phyloP scores from a whole-genome alignment of 768 basidiomycete species.

The Phylloporus sp. region DNA sequence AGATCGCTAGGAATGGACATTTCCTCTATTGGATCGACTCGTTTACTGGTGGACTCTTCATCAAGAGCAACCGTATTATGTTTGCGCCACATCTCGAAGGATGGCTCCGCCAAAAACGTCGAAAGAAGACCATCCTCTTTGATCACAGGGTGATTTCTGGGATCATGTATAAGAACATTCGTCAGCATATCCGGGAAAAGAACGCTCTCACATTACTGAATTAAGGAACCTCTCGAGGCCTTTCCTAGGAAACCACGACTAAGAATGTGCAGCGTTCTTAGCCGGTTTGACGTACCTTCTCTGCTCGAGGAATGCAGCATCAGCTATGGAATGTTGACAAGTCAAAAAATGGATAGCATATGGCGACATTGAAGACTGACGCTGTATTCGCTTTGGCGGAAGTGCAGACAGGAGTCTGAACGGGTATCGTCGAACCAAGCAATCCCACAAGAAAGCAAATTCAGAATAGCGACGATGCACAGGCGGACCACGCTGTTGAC shows the following conservation, averaged over 20 bases:
- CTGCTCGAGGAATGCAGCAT: constrained; percentile 88
- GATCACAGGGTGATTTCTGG: constrained; percentile 86
- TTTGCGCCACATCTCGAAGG: constrained; percentile 87
- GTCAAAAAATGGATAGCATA: constrained; percentile 3
- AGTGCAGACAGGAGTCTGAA: constrained; percentile 84
- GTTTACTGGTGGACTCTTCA: constrained; percentile 80
- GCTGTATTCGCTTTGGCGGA: constrained; percentile 90
- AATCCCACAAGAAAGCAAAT: constrained; percentile 88
- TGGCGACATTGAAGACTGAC: constrained; percentile 41
- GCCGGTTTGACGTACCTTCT: constrained; percentile 50
- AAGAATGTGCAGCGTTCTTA: not conserved
- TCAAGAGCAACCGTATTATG: constrained; percentile 69
- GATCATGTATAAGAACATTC: not conserved
- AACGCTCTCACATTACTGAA: constrained; percentile 60
- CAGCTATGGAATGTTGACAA: constrained; percentile 45
- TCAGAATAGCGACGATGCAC: constrained; percentile 90
- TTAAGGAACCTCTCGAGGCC: constrained; percentile 77
- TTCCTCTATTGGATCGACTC: constrained; percentile 77
- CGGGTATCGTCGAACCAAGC: constrained; percentile 80
- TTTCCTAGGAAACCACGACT: constrained; percentile 43
- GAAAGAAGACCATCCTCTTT: constrained; percentile 81
- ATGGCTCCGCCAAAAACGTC: constrained; percentile 76
- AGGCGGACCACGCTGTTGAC: constrained; percentile 51
- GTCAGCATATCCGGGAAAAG: not conserved
- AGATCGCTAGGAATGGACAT: constrained; percentile 91